These are phyloP conservation scores for Talaromyces sp. DNA, from an alignment of 2,329 filamentous ascomycete genomes.

Conservation along the genomic window DNA sequence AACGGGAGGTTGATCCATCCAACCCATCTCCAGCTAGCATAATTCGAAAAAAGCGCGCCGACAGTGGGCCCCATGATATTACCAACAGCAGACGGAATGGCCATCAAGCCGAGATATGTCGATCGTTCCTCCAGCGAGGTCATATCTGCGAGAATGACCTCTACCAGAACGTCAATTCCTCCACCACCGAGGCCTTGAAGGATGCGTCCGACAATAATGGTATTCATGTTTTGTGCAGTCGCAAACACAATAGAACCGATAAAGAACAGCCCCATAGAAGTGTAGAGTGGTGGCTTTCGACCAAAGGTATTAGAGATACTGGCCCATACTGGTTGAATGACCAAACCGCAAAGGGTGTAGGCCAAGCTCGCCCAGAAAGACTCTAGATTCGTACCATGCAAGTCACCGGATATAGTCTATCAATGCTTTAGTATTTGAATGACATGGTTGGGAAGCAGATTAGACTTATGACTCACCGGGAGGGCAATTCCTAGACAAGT, in stretches of 20 bases:
- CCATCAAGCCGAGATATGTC: constrained; percentile 28
- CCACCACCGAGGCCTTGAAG: constrained; percentile 54
- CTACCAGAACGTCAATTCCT: constrained; percentile 41
- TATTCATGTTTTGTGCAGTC: constrained; percentile 40
- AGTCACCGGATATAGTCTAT: constrained; percentile 48
- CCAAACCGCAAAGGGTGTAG: constrained; percentile 63
- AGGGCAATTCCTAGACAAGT: constrained; percentile 1
- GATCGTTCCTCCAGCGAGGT: constrained; percentile 39
- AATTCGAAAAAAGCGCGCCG: constrained; percentile 26
- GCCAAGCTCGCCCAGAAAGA: constrained; percentile 70
- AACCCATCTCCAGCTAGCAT: constrained; percentile 31
- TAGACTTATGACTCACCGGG: background rate
- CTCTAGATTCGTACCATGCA: constrained; percentile 55
- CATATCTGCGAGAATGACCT: constrained; percentile 48
- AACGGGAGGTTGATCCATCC: constrained; percentile 33
- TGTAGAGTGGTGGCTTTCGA: constrained; percentile 42
- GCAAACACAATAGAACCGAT: constrained; percentile 55
- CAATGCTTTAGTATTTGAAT: background rate
- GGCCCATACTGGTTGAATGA: constrained; percentile 50
- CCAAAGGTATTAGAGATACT: constrained; percentile 54
- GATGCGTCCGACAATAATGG: constrained; percentile 53
- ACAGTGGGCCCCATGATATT: constrained; percentile 48
- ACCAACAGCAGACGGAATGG: constrained; percentile 33
- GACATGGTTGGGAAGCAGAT: background rate
- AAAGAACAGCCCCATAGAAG: constrained; percentile 46